Evolutionary conservation across 257 asterid species (phyloP).

Genomic region (Henckelia pumila): DNA sequence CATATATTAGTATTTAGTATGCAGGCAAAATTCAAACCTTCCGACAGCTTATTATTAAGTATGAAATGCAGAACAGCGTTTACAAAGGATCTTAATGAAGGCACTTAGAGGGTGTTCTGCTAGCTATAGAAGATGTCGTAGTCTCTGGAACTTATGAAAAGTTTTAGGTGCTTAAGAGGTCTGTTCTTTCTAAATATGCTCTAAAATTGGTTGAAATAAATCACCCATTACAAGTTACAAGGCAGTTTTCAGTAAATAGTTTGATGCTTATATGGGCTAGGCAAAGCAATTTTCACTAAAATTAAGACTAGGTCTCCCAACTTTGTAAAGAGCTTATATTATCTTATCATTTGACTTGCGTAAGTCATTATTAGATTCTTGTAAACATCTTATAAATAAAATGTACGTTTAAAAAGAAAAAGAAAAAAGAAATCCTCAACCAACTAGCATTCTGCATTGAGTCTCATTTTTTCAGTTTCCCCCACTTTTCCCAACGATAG

Average conservation of each 20-base stretch:
- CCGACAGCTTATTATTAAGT: background rate
- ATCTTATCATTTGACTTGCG: background rate
- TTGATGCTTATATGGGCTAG: background rate
- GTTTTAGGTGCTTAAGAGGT: background rate
- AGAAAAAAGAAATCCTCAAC: too few relatives aligned
- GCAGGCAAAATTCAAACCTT: background rate
- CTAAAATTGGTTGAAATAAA: background rate
- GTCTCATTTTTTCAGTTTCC: background rate
- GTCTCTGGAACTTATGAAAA: background rate
- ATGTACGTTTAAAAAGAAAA: too few relatives aligned
- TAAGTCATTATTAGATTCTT: too few relatives aligned
- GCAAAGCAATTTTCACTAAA: background rate
- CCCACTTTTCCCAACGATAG: background rate
- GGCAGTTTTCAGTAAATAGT: background rate
- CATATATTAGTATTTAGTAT: conserved; percentile 2
- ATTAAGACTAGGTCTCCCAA: background rate
- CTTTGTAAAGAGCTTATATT: background rate
- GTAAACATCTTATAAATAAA: too few relatives aligned
- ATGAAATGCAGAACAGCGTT: background rate
- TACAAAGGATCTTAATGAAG: background rate
- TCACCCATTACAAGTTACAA: background rate
- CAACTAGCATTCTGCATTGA: background rate
- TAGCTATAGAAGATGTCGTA: background rate
- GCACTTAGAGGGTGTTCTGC: background rate
- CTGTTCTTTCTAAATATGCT: background rate